These are phyloP conservation scores for Sarocladium brachiariae DNA, from an alignment of 2,329 filamentous ascomycete genomes.

Conservation along the genomic window DNA sequence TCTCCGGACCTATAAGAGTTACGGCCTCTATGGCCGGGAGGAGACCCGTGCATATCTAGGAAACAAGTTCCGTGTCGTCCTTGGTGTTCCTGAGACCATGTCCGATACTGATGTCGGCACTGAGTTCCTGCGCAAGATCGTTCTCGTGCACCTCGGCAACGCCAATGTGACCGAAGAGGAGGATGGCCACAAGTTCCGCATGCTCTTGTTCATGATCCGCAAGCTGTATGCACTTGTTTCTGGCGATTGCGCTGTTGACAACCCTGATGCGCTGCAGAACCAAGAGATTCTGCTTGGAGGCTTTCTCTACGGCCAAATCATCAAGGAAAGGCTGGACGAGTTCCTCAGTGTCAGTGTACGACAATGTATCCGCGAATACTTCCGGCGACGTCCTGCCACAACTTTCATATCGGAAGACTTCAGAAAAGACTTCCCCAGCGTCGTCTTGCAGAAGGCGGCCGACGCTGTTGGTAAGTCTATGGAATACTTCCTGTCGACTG, in stretches of 20 bases:
- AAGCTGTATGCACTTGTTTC: constrained; percentile 92
- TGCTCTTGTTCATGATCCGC: constrained; percentile 91
- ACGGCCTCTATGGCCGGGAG: constrained; percentile 72
- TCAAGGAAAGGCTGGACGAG: constrained; percentile 92
- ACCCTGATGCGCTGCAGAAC: constrained; percentile 93
- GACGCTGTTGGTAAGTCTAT: constrained; percentile 82
- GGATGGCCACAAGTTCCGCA: constrained; percentile 86
- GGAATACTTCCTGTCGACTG: constrained; percentile 94
- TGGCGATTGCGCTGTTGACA: constrained; percentile 88
- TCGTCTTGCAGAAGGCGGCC: constrained; percentile 74
- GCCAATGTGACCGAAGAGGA: constrained; percentile 76
- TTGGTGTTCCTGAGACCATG: constrained; percentile 77
- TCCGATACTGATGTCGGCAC: constrained; percentile 84
- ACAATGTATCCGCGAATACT: constrained; percentile 47
- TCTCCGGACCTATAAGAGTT: constrained; percentile 87
- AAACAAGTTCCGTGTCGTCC: constrained; percentile 81
- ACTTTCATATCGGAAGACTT: constrained; percentile 76
- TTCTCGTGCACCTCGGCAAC: constrained; percentile 86
- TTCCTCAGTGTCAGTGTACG: constrained; percentile 58
- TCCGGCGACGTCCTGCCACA: constrained; percentile 50
- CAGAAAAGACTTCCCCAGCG: constrained; percentile 67
- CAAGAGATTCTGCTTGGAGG: constrained; percentile 92
- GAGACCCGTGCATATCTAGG: constrained; percentile 84
- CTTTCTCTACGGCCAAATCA: constrained; percentile 87
- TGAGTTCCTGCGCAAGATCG: constrained; percentile 84